Base-by-base conservation (phyloP, 2,329 filamentous ascomycete genomes). In the Whalleya microplaca region DNA sequence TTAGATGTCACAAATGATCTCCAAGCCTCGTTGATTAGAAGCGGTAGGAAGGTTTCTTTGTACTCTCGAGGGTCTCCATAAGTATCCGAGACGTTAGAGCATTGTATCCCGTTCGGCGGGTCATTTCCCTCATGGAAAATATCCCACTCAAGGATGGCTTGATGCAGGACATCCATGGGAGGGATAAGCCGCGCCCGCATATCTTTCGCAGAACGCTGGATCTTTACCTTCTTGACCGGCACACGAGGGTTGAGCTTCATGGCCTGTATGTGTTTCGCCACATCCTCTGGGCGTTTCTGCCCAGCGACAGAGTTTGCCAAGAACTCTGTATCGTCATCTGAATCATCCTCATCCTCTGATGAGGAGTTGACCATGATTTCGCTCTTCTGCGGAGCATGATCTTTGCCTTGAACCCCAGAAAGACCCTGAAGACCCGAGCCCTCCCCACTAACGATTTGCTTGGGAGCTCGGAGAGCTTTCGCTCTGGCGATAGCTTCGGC, bases 21-120 rank as follows among this genome's bases (percentile, higher is more conserved):
- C 95, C 95, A 99, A 27, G 94, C 94, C 78, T 99, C 95, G 21
- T 96, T 88, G 27, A 95, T 86, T 32, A 99, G 81, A 20, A 99
- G 80, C 5, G 94, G 93, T 64, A 96, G 88, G 73, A 99, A 99
- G 0, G 92, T 96, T 56, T 85, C 82, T 71, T 96, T 91, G 71
- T 99, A 99, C 48, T 90, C 87, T 43, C 78, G 77, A 0, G 92
- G 90, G 64, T 92, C 87, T 23, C 79, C 73, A 74, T 96, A 99
- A 0, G 85, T 85, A 59, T 91, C 88, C 4, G 89, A 87, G 10
- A 99, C 94, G 51, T 85, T 80, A 45, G 82, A 85, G 69, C 94
- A 96, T 44, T 85, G 81, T 46, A 87, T 86, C 16, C 85, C 85
- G 49, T 85, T 88, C 0, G 95, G 93, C 5, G 95, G 95, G 56